Base-by-base conservation (phyloP, 2,329 filamentous ascomycete genomes). In the Albifimbria verrucaria region DNA sequence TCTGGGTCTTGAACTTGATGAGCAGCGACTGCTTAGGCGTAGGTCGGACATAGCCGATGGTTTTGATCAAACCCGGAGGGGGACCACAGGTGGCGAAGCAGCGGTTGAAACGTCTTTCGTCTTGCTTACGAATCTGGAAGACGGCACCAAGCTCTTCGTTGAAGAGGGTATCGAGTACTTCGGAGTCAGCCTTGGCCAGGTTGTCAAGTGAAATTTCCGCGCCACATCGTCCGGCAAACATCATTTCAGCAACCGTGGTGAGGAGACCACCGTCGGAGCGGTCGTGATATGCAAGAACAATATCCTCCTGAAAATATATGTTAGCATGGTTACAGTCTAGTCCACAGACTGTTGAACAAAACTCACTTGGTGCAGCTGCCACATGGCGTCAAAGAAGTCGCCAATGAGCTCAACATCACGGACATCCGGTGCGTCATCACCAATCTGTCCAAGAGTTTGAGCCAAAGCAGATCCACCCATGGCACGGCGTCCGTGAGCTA, bases 101-200 rank as follows among this genome's bases (percentile, higher is more conserved):
- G 54, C 89, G 83, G 64, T 88, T 88, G 81, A 97, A 97, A 56
- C 88, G 85, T 54, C 81, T 88, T 72, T 96, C 90, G 60, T 97
- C 87, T 50, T 83, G 80, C 71, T 90, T 92, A 61, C 89, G 87
- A 50, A 97, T 86, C 71, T 99, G 94, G 85, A 97, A 97, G 26
- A 97, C 88, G 17, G 92, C 93, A 58, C 94, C 94, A 20, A 97
- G 83, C 69, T 97, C 94, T 72, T 97, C 94, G 69, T 92, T 97
- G 82, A 99, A 97, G 20, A 99, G 81, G 0, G 88, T 82, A 52
- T 91, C 84, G 7, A 96, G 75, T 18, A 95, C 72, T 63, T 85
- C 77, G 10, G 80, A 80, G 43, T 86, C 78, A 22, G 83, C 84
- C 55, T 83, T 84, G 24, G 81, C 74, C 39, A 92, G 77, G 51